These are phyloP conservation scores for Gossypium davidsonii DNA, from an alignment of 441 rosid genomes.

Conservation along the genomic window DNA sequence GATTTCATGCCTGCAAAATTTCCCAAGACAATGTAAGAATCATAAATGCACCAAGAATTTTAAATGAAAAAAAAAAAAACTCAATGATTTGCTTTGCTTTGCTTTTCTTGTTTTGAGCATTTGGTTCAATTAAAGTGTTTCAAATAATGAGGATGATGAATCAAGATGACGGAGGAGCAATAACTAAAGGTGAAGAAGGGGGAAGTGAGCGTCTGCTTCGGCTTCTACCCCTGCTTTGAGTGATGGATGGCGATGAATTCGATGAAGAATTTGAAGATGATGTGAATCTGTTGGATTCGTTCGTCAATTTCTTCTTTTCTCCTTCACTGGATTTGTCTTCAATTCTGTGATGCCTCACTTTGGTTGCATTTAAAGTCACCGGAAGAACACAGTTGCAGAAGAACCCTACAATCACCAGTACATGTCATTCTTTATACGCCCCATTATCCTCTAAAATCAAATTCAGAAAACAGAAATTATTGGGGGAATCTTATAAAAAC, in stretches of 20 bases:
- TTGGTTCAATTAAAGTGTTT: slow-evolving; percentile 12
- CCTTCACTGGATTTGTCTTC: slow-evolving; percentile 55
- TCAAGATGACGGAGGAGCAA: slow-evolving; percentile 31
- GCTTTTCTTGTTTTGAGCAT: slow-evolving; percentile 12
- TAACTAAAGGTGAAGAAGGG: slow-evolving; percentile 53
- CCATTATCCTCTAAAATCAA: too few species aligned
- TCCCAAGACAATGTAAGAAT: slow-evolving; percentile 24
- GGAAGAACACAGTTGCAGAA: slow-evolving; percentile 90
- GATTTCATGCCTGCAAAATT: slow-evolving; percentile 20
- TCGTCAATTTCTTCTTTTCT: slow-evolving; percentile 55
- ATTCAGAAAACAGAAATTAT: too few species aligned
- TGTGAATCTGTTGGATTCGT: slow-evolving; percentile 34
- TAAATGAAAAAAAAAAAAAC: slow-evolving; percentile 14
- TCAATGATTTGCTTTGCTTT: slow-evolving; percentile 16
- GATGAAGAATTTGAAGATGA: slow-evolving; percentile 45
- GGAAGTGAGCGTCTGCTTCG: slow-evolving; percentile 53
- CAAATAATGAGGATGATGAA: slow-evolving; percentile 12
- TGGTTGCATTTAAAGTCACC: slow-evolving; percentile 60
- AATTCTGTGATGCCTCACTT: slow-evolving; percentile 44
- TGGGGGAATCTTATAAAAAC: too few species aligned
- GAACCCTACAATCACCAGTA: slow-evolving; percentile 37
- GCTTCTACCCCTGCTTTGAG: slow-evolving; percentile 64
- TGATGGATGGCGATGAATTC: slow-evolving; percentile 49
- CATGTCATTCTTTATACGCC: not conserved
- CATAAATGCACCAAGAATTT: slow-evolving; percentile 18